Base-by-base conservation (phyloP, 306 rosid genomes). In the Boehmeria nivea region DNA sequence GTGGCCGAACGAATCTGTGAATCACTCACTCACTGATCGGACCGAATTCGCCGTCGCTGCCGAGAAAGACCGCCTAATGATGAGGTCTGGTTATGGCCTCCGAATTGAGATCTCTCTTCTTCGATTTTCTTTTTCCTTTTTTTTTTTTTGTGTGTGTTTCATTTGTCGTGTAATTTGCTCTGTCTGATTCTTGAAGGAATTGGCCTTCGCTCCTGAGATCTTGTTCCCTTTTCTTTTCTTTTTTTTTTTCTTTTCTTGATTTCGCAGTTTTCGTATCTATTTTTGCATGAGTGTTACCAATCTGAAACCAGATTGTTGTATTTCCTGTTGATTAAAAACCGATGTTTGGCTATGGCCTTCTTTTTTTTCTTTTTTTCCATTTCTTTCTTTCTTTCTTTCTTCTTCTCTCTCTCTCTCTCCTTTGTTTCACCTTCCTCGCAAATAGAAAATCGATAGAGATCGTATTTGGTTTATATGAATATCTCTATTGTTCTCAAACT, bases 41-140 rank as follows among this genome's bases (percentile, higher is more conserved):
- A 12, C 17, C 27, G n/a, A 13, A 21, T 21, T 23, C 54, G 13
- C 14, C 15, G 3, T 19, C 51, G 23, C 51, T 22, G 8, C 15
- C 10, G 14, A 14, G 28, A 48, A 3, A 22, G 10, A 40, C 4
- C 45, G 45, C 45, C 54, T 11, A 50, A 50, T 50, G 54, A 50
- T 50, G 54, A 50, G 54, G 54, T 50, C 36, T 50, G 8, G 36
- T 22, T 27, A 6, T 6, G 4, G 18, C 54, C 54, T 50, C 17
- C 54, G 28, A 25, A 50, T 50, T n/a, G n/a, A 4, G 45, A 40
- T 40, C 45, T 40, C 45, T 14, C 8, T 50, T 26, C 14, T 14
- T 50, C 17, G 17, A 12, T 40, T 25, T 50, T 24, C 4, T 21
- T 50, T 22, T 8, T 14, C 3, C 2, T 23, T 24, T 1, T n/a